Conservation (phyloP, 2,329 filamentous ascomycete genomes). For the Tympanopsis confertula region DNA sequence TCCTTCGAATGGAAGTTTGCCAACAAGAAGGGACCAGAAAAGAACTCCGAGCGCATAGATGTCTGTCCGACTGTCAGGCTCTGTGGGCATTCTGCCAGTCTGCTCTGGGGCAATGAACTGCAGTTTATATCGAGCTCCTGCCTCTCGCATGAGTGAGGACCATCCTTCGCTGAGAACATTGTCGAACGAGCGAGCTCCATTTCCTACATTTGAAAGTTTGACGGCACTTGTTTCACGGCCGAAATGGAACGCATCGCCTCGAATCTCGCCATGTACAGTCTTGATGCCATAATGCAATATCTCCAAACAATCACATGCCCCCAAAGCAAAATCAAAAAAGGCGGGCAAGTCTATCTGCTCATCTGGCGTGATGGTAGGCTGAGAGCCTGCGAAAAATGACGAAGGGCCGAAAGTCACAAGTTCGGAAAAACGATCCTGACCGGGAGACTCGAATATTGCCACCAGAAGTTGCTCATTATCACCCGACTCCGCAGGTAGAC, state of each 20-base stretch:
- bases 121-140: conserved; percentile 50
- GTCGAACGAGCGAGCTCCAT: conserved; percentile 49
- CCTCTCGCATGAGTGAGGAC: conserved; percentile 45
- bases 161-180: conserved; percentile 53
- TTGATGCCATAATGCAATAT: conserved; percentile 50
- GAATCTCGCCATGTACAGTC: conserved; percentile 50
- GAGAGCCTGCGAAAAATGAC: conserved; percentile 23
- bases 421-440: conserved; percentile 43
- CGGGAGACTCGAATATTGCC: conserved; percentile 48
- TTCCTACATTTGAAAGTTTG: conserved; percentile 49
- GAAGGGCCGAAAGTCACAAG: conserved; percentile 44
- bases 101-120: conserved; percentile 58
- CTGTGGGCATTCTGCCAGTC: conserved; percentile 53
- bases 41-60: conserved; percentile 53
- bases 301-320: conserved; percentile 48
- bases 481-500: conserved; percentile 36
- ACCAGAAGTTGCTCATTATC: conserved; percentile 37
- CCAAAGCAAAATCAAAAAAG: conserved; percentile 54
- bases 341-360: conserved; percentile 37
- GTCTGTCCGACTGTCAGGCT: conserved; percentile 52
- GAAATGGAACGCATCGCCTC: conserved; percentile 54
- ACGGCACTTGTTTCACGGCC: conserved; percentile 39
- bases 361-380: conserved; percentile 15
- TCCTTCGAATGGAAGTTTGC: conserved; percentile 44
- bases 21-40: conserved; percentile 49